These are phyloP conservation scores for Microthlaspi erraticum DNA, from an alignment of 345 rosid genomes.

Conservation along the genomic window DNA sequence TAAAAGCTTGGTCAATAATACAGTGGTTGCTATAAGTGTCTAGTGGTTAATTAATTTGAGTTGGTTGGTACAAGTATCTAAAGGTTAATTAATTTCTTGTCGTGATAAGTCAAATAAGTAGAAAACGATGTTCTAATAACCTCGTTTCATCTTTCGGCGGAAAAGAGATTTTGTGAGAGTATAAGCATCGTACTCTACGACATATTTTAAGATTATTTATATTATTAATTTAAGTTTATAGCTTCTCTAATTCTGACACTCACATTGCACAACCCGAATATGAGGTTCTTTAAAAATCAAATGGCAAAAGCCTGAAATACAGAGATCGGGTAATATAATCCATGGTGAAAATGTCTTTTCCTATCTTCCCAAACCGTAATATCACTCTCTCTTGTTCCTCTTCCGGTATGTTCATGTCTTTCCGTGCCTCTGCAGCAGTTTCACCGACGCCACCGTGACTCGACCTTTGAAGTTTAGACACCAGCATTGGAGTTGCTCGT, in stretches of 20 bases:
- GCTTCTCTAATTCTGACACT: too few species aligned
- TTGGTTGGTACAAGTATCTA: constrained; percentile 4
- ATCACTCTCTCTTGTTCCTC: constrained; percentile 79
- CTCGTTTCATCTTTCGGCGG: constrained; percentile 34
- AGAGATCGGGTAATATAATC: constrained; percentile 93
- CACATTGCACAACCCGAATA: too few species aligned
- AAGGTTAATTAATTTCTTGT: constrained; percentile 2
- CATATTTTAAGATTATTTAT: too few species aligned
- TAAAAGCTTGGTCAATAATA: constrained; percentile 20
- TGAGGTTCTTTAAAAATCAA: too few species aligned
- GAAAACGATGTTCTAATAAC: constrained; percentile 34
- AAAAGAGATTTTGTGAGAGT: too few species aligned
- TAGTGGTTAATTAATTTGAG: constrained; percentile 13
- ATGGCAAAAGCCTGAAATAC: constrained; percentile 97
- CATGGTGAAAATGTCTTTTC: constrained; percentile 94
- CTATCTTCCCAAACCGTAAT: constrained; percentile 92
- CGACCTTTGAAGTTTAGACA: constrained; percentile 92
- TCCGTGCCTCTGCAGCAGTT: constrained; percentile 58
- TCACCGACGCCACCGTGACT: constrained; percentile 90
- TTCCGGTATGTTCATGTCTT: constrained; percentile 54
- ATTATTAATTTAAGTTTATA: too few species aligned
- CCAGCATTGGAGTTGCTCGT: constrained; percentile 95
- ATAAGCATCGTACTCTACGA: too few species aligned
- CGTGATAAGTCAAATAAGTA: constrained; percentile 33
- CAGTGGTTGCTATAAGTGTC: neutral